Conservation (phyloP, 768 basidiomycete species). For the Serendipita sp. region DNA sequence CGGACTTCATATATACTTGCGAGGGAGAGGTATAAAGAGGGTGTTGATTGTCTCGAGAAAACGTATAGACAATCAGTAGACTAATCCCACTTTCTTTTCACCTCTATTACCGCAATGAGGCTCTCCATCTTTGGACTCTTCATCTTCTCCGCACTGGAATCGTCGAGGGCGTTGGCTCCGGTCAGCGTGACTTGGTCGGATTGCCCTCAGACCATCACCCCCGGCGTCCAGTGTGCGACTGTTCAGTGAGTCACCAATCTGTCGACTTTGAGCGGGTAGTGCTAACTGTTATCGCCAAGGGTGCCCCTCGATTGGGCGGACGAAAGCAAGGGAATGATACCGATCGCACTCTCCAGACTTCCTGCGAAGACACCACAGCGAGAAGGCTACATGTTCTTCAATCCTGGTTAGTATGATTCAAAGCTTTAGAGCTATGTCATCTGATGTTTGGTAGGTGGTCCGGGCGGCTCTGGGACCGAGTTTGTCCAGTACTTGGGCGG, state of each 20-base stretch:
- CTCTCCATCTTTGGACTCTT: not conserved
- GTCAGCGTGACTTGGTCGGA: not conserved
- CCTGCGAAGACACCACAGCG: not conserved
- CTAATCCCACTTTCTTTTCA: not conserved
- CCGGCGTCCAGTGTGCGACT: not conserved
- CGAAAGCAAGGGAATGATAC: not conserved
- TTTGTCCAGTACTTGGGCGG: not conserved
- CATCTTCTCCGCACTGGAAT: not conserved
- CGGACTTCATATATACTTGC: no score
- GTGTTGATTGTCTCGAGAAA: not conserved
- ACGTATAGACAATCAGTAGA: not conserved
- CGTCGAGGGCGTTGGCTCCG: not conserved
- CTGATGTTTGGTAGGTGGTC: not conserved
- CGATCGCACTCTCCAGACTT: not conserved
- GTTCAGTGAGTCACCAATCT: not conserved
- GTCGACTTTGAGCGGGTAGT: not conserved
- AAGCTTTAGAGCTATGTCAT: not conserved
- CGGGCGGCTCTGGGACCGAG: not conserved
- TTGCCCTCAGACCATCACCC: not conserved
- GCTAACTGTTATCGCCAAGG: not conserved
- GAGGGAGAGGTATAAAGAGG: no score
- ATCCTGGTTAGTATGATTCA: not conserved
- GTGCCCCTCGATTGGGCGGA: not conserved
- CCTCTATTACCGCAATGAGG: not conserved
- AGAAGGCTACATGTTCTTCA: not conserved